Evolutionary conservation across 164 flowering plant genomes (phyloP).

Genomic region (Litsea cubeba): DNA sequence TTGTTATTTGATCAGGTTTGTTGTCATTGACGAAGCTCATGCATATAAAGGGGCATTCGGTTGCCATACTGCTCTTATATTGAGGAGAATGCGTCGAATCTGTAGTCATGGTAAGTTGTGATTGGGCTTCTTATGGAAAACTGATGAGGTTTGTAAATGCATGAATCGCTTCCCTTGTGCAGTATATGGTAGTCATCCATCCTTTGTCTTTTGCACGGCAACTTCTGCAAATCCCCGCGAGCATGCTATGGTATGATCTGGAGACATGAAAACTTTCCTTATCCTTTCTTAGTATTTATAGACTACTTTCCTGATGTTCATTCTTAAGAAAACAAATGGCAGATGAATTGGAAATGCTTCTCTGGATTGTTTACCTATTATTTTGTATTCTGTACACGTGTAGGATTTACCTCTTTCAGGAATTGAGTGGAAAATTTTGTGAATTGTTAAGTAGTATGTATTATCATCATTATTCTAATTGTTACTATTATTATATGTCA

Average conservation of each 20-base stretch:
- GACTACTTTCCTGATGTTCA: background rate
- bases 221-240: slow-evolving; percentile 89
- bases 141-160: background rate
- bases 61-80: slow-evolving; percentile 79
- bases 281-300: background rate
- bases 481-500: background rate
- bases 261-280: background rate
- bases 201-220: slow-evolving; percentile 86
- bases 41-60: slow-evolving; percentile 94
- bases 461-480: background rate
- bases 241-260: slow-evolving; percentile 68
- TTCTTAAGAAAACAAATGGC: background rate
- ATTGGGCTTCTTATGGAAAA: background rate
- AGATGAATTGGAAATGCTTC: background rate
- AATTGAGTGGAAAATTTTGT: background rate
- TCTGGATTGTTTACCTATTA: background rate
- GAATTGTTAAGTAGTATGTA: no score
- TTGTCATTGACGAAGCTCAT: slow-evolving; percentile 95
- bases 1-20: slow-evolving; percentile 40
- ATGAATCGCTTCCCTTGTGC: slow-evolving; percentile 21
- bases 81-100: slow-evolving; percentile 79
- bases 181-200: slow-evolving; percentile 88
- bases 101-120: slow-evolving; percentile 72
- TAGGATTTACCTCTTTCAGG: background rate
- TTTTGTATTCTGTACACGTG: background rate